A percentile compares a stretch with the other conserved stretches of the same genome.
phyloP scores from a whole-genome alignment of 352 stramenopile genomes.

The Phytophthora rubi region DNA sequence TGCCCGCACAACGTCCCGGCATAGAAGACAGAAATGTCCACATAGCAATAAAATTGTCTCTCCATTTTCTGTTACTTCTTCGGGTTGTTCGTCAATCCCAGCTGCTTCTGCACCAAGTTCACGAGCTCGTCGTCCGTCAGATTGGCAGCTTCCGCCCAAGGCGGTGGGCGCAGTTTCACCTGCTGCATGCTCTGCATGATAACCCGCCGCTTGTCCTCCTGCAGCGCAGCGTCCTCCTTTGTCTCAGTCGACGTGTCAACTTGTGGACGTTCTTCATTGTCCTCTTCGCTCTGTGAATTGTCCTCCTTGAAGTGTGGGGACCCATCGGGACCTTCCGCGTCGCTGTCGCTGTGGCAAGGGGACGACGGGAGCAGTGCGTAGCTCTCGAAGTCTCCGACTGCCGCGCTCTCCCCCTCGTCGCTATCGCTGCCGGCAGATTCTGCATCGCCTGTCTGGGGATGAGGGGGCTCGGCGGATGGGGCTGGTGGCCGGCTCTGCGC shows the following conservation, averaged over 20 bases:
- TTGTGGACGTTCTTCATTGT: slow-evolving; percentile 1
- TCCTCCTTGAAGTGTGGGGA: slow-evolving; percentile 19
- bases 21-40: slow-evolving; percentile 16
- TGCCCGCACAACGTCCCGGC: background rate
- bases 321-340: slow-evolving; percentile 23
- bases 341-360: slow-evolving; percentile 37
- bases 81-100: slow-evolving; percentile 17
- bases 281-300: slow-evolving; percentile 10
- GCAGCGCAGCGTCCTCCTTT: slow-evolving; percentile 26
- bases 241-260: background rate
- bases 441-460: background rate
- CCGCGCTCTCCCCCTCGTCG: slow-evolving; percentile 28
- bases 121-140: slow-evolving; percentile 67
- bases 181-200: slow-evolving; percentile 71
- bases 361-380: slow-evolving; percentile 45
- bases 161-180: slow-evolving; percentile 51
- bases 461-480: background rate
- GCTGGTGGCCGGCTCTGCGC: slow-evolving; percentile 36
- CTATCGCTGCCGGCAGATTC: slow-evolving; percentile 26
- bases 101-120: slow-evolving; percentile 52
- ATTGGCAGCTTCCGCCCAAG: slow-evolving; percentile 46
- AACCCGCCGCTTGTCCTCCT: slow-evolving; percentile 36
- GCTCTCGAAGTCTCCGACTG: slow-evolving; percentile 33
- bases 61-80: slow-evolving; percentile 10
- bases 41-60: slow-evolving; percentile 14